phyloP scores from a whole-genome alignment of 352 stramenopile species.

The Phytophthora tubulina region DNA sequence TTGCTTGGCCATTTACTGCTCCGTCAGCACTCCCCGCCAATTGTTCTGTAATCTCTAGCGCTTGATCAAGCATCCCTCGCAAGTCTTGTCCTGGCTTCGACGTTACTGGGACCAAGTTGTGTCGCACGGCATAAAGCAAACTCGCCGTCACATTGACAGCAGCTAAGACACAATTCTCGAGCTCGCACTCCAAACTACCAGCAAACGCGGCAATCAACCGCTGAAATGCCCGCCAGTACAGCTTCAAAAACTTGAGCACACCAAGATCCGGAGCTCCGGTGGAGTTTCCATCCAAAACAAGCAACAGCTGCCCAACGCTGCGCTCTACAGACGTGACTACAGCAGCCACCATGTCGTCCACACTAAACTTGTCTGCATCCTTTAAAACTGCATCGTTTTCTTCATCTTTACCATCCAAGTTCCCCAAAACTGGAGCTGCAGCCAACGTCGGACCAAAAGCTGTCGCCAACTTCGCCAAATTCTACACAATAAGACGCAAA shows the following conservation, averaged over 20 bases:
- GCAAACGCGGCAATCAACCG: constrained; percentile 53
- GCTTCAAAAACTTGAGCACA: constrained; percentile 56
- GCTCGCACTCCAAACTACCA: constrained; percentile 36
- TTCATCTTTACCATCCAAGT: background rate
- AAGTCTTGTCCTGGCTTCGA: constrained; percentile 42
- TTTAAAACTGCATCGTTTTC: background rate
- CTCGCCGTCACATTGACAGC: constrained; percentile 52
- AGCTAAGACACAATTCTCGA: constrained; percentile 54
- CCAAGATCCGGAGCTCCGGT: constrained; percentile 2
- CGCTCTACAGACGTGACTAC: constrained; percentile 45
- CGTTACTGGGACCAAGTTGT: constrained; percentile 8
- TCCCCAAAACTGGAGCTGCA: background rate
- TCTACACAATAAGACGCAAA: constrained; percentile 35
- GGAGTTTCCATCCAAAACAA: constrained; percentile 8
- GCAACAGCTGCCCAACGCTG: constrained; percentile 29
- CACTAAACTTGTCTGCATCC: constrained; percentile 27
- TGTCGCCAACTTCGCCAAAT: constrained; percentile 56
- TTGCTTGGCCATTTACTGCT: constrained; percentile 16
- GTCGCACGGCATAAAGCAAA: constrained; percentile 36
- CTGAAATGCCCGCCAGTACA: constrained; percentile 73
- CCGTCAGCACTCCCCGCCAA: constrained; percentile 22
- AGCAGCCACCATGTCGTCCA: constrained; percentile 44
- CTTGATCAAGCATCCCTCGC: constrained; percentile 43
- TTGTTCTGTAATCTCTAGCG: constrained; percentile 45
- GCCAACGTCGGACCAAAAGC: constrained; percentile 32